Conservation (phyloP, 768 basidiomycete species). For the Russula sp. region DNA sequence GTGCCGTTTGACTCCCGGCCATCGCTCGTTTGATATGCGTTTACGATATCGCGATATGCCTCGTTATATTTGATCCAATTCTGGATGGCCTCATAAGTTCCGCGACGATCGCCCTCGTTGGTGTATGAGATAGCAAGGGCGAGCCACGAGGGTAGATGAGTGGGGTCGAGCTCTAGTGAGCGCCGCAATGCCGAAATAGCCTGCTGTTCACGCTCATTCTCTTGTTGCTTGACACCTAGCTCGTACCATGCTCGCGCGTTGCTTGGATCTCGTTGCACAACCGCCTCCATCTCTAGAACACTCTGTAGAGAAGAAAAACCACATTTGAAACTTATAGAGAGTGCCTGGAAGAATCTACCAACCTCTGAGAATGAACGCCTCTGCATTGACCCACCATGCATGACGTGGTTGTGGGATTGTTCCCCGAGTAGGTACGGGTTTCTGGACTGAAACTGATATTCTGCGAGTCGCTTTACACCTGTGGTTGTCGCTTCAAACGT, state of each 20-base stretch:
- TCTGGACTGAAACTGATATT: conserved; percentile 70
- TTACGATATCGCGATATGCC: conserved; percentile 50
- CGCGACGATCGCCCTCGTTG: conserved; percentile 75
- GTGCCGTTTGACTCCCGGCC: conserved; percentile 34
- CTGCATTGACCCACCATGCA: conserved; percentile 32
- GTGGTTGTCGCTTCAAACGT: conserved; percentile 68
- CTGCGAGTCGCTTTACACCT: conserved; percentile 54
- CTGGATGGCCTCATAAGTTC: conserved; percentile 77
- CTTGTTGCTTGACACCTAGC: conserved; percentile 95
- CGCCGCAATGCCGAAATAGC: conserved; percentile 83
- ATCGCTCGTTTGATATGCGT: conserved; percentile 37
- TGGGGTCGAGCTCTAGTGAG: conserved; percentile 76
- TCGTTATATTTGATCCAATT: conserved; percentile 74
- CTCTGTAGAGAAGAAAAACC: conserved; percentile 48
- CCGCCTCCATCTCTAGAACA: conserved; percentile 85
- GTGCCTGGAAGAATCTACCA: conserved; percentile 26
- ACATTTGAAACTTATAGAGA: background rate
- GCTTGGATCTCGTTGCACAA: conserved; percentile 71
- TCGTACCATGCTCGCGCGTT: conserved; percentile 82
- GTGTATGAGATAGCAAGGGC: conserved; percentile 88
- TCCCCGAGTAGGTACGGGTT: conserved; percentile 77
- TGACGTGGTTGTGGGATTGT: conserved; percentile 47
- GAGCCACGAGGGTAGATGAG: conserved; percentile 78
- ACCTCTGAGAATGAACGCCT: conserved; percentile 42
- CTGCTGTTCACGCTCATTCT: conserved; percentile 91